A percentile compares a stretch with the other conserved stretches of the same genome.
These are phyloP conservation scores for Ramaria sp. DNA, from an alignment of 768 basidiomycete genomes.

Conservation along the genomic window DNA sequence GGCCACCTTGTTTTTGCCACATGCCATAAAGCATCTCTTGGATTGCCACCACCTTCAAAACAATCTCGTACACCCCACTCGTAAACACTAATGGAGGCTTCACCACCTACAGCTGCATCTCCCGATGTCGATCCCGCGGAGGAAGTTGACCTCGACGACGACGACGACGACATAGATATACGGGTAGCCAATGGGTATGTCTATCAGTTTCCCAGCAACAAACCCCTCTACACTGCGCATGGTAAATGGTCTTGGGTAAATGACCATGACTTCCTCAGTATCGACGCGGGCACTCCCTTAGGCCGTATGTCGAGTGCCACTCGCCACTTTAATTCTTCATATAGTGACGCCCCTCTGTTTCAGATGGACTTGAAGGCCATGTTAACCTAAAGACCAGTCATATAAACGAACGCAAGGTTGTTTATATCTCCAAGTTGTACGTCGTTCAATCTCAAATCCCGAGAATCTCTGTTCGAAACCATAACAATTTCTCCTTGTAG, in stretches of 20 bases:
- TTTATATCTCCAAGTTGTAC: constrained; percentile 12
- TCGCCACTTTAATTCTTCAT: neutral
- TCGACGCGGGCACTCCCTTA: neutral
- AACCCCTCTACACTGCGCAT: neutral
- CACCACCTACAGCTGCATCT: too few relatives aligned
- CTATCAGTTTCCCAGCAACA: too few relatives aligned
- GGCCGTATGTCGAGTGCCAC: neutral
- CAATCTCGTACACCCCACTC: too few relatives aligned
- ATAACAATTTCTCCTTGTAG: constrained; percentile 9
- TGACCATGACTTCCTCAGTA: neutral
- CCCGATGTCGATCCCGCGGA: too few relatives aligned
- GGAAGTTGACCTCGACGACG: too few relatives aligned
- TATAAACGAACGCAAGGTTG: constrained; percentile 10
- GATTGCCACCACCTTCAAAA: too few relatives aligned
- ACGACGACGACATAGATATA: too few relatives aligned
- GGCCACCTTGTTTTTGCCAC: too few relatives aligned
- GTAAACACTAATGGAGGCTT: too few relatives aligned
- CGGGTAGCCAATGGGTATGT: too few relatives aligned
- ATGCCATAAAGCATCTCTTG: too few relatives aligned
- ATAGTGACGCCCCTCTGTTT: neutral
- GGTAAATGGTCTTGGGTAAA: neutral
- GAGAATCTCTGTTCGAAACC: constrained; percentile 12
- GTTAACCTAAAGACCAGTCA: constrained; percentile 2
- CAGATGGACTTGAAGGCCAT: constrained; percentile 1
- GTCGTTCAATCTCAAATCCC: neutral